phyloP scores from a whole-genome alignment of 495 filamentous ascomycete species.

The Apiosordaria backusii region DNA sequence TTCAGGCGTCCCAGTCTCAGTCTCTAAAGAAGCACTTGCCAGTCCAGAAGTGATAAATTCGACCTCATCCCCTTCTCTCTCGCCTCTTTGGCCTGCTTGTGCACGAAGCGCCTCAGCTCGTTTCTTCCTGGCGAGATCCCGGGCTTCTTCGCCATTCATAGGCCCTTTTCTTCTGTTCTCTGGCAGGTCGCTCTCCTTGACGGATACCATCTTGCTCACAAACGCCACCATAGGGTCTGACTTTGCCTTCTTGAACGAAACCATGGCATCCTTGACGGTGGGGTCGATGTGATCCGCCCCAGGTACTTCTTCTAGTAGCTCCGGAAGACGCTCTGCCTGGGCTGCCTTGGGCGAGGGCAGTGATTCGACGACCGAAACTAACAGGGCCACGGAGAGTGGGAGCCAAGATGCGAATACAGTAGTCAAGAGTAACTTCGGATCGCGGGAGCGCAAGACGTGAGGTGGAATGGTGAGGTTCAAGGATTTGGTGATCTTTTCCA shows the following conservation, averaged over 20 bases:
- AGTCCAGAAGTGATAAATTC: conserved; percentile 34
- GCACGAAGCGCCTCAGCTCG: conserved; percentile 78
- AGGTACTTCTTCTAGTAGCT: conserved; percentile 75
- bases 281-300: conserved; percentile 66
- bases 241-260: conserved; percentile 64
- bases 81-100: conserved; percentile 45
- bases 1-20: conserved; percentile 45
- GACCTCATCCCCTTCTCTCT: conserved; percentile 24
- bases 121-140: conserved; percentile 83
- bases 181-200: conserved; percentile 84
- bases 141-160: conserved; percentile 83
- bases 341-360: conserved; percentile 82
- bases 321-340: conserved; percentile 76
- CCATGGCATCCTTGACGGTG: conserved; percentile 70
- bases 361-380: conserved; percentile 91
- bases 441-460: conserved; percentile 79
- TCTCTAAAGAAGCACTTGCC: conserved; percentile 44
- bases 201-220: conserved; percentile 96
- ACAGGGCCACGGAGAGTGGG: conserved; percentile 84
- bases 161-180: conserved; percentile 72
- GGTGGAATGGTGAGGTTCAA: conserved; percentile 77
- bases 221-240: conserved; percentile 85
- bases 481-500: conserved; percentile 95
- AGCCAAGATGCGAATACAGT: conserved; percentile 88
- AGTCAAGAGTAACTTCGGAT: conserved; percentile 77